Base-by-base conservation (phyloP, 345 rosid species). In the Noccaea caerulescens region DNA sequence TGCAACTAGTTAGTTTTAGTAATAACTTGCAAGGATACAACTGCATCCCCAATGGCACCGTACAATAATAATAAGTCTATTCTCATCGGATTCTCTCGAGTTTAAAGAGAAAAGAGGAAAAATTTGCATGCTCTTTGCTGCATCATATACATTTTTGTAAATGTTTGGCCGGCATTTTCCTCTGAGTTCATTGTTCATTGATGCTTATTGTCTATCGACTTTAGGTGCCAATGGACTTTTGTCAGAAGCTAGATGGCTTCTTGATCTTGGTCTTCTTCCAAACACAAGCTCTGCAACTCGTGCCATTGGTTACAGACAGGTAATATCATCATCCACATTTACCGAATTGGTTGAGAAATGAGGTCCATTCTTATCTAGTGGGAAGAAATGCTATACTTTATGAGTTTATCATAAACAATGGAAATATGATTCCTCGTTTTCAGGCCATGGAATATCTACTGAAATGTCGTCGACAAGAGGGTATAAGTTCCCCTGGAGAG, bases 291-390 rank as follows among this genome's bases (percentile, higher is more conserved):
- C 97, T 71, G 87, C 98, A 71, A 93, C 96, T 72, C 85, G 97
- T 70, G 97, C 98, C 66, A 88, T 90, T 79, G 98, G 97, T 54
- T 93, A 90, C 58, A 86, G 86, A 84, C 98, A 90, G 81, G 97
- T 90, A 79, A 51, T 43, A n/a, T 43, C 5, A 68, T 7, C 36
- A 44, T 52, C 14, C 43, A 43, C 27, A 41, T 52, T 6, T n/a
- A 59, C 42, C 16, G 36, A 38, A 58, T 47, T 49, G 65, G 38
- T 23, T 52, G 11, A 53, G 45, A 27, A 47, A 43, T 7, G 58
- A 49, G 25, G 73, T 38, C 50, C 23, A 25, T 27, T 58, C 42
- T 53, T 32, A 36, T 47, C 56, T 63, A 30, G 55, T 33, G 55
- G 70, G 53, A 43, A 38, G 18, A 34, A 20, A 9, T 54, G 63